Base-by-base conservation (phyloP, 1,284 basidiomycete genomes). In the Cutaneotrichosporon sp. region DNA sequence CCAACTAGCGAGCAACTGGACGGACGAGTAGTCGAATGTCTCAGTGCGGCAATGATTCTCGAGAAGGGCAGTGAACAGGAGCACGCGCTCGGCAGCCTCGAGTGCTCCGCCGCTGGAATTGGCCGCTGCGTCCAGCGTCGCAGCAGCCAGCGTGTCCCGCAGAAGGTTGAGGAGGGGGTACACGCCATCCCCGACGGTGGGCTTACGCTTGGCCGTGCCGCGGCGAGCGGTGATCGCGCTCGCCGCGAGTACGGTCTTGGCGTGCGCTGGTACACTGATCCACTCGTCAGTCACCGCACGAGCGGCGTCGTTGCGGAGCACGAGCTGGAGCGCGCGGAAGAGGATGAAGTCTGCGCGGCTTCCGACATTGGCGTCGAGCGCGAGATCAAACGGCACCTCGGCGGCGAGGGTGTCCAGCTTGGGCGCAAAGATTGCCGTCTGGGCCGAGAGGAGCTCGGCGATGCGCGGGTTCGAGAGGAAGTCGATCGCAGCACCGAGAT, bases 11-110 rank as follows among this genome's bases (percentile, higher is more conserved):
- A 84, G 72, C 22, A 82, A 74, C 63, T 80, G 80, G 11, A 82
- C 74, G 1, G 82, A 76, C 10, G 83, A 82, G 67, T 81, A 83
- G 66, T 82, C 81, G 67, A 82, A 80, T 0, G 72, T 69, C 9
- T 69, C 57, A 1, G 56, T 51, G 31, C 67, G 66, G 38, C 72
- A 72, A 61, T 76, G 73, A 11, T 72, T 65, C 68, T 80, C 78
- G 47, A 82, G 69, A 21, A 77, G 62, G 8, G 34, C 38, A 30
- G 65, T 60, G 7, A 68, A 60, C 32, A 65, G 47, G n/a, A 51
- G 31, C 0, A 53, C 56, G 0, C 31, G 42, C 60, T 68, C 67
- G 5, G 61, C 59, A 1, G 64, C 57, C 10, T 40, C 46, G 1
- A 68, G 22, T 5, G 60, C 22, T 1, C 14, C n/a, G 0, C 36